A percentile compares a stretch with the other conserved stretches of the same genome.
phyloP scores from a whole-genome alignment of 2,329 filamentous ascomycete species.

The Diplodia scrobiculata region DNA sequence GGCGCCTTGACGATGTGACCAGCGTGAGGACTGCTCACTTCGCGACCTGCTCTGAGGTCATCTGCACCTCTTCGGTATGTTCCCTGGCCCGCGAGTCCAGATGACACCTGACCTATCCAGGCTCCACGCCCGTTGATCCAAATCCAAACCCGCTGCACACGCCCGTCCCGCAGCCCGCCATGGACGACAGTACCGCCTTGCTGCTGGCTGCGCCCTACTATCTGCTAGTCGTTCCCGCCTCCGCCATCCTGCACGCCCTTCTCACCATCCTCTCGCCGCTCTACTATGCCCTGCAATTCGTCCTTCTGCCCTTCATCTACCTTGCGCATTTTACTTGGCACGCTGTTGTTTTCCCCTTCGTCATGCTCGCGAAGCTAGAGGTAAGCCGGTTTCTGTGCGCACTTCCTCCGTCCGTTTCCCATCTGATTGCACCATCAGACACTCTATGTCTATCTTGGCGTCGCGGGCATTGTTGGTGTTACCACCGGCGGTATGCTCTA shows the following conservation, averaged over 20 bases:
- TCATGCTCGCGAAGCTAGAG: conserved; percentile 58
- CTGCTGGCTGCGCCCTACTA: conserved; percentile 42
- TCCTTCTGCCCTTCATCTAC: conserved; percentile 56
- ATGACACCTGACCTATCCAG: conserved; percentile 25
- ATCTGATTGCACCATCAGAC: conserved; percentile 40
- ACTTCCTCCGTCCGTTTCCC: not conserved
- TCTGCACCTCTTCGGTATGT: conserved; percentile 22
- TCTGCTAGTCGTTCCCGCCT: conserved; percentile 45
- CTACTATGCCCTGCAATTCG: conserved; percentile 50
- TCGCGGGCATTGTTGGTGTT: conserved; percentile 68
- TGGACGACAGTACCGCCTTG: conserved; percentile 40
- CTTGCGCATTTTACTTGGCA: conserved; percentile 49
- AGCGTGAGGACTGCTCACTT: not conserved
- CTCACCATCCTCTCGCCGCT: conserved; percentile 51
- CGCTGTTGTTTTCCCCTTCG: conserved; percentile 53
- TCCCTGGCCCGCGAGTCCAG: conserved; percentile 10
- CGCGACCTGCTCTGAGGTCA: conserved; percentile 24
- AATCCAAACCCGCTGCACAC: not conserved
- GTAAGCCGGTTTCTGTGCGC: conserved; percentile 43
- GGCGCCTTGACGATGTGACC: conserved; percentile 21
- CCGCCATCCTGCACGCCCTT: conserved; percentile 45
- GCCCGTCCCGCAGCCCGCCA: conserved; percentile 31
- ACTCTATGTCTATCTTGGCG: conserved; percentile 62
- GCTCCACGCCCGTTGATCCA: conserved; percentile 7
- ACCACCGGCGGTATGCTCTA: conserved; percentile 63